Evolutionary conservation across 1,139 yeast species (phyloP).

Genomic region (Hansenula lynferdii): DNA sequence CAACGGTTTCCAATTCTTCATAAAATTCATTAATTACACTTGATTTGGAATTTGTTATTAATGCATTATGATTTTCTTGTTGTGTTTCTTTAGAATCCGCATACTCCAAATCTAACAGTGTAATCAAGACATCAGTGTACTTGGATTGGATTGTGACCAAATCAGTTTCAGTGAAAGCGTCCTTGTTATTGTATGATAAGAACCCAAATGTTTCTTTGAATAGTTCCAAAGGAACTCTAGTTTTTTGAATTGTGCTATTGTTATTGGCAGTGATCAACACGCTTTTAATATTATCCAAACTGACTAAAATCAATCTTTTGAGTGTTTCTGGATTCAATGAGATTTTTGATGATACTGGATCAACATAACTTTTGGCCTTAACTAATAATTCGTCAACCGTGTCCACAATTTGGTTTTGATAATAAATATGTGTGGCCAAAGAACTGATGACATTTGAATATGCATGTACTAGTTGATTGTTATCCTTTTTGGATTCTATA

Average conservation of each 20-base stretch:
- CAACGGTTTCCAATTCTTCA: slow-evolving; percentile 18
- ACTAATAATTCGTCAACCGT: slow-evolving; percentile 54
- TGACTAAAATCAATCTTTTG: slow-evolving; percentile 5
- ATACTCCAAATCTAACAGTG: slow-evolving; percentile 20
- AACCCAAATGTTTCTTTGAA: slow-evolving; percentile 17
- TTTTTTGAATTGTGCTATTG: slow-evolving; percentile 18
- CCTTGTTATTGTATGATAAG: slow-evolving; percentile 6
- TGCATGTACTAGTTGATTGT: slow-evolving; percentile 18
- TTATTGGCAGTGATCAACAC: slow-evolving; percentile 12
- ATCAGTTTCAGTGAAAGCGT: not conserved
- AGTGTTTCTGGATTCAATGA: not conserved
- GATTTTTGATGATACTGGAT: not conserved
- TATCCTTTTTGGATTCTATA: slow-evolving; percentile 1
- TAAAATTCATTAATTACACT: slow-evolving; percentile 22
- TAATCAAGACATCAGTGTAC: slow-evolving; percentile 14
- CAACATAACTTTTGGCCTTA: slow-evolving; percentile 18
- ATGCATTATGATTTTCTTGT: slow-evolving; percentile 24
- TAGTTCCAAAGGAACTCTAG: slow-evolving; percentile 19
- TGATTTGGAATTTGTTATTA: slow-evolving; percentile 21
- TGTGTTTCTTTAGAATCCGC: slow-evolving; percentile 13
- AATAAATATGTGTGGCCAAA: slow-evolving; percentile 67
- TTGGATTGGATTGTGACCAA: slow-evolving; percentile 10
- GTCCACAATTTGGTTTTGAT: slow-evolving; percentile 77
- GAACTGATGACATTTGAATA: slow-evolving; percentile 48
- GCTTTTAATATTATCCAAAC: slow-evolving; percentile 15